Conservation (phyloP, 805 yeast genomes). For the Nakazawaea populi region DNA sequence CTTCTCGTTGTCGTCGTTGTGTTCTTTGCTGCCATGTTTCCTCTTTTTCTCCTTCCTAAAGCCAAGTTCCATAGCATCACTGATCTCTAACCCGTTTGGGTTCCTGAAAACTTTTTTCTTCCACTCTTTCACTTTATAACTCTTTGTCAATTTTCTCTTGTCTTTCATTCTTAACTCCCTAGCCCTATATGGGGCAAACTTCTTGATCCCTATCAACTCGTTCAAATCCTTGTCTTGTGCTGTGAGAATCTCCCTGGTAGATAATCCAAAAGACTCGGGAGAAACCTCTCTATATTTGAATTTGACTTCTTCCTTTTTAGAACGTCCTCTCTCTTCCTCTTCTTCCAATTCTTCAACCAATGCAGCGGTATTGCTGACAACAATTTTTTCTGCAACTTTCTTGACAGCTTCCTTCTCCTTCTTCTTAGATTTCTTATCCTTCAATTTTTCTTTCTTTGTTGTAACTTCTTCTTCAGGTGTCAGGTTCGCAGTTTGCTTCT, state of each 20-base stretch:
- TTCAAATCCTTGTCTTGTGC: conserved; percentile 88
- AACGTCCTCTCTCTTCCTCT: conserved; percentile 54
- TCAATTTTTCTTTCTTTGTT: conserved; percentile 50
- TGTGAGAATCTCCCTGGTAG: conserved; percentile 77
- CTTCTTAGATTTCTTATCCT: conserved; percentile 47
- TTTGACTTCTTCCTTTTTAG: conserved; percentile 38
- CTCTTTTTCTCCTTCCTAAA: conserved; percentile 19
- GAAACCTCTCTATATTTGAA: conserved; percentile 93
- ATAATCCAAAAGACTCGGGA: conserved; percentile 86
- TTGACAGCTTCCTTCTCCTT: conserved; percentile 56
- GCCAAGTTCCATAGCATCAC: conserved; percentile 26
- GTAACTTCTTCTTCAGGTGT: conserved; percentile 25
- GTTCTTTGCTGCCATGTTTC: conserved; percentile 20
- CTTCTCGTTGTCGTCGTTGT: conserved; percentile 20
- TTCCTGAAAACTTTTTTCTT: conserved; percentile 71
- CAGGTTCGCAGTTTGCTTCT: background rate
- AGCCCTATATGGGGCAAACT: conserved; percentile 88
- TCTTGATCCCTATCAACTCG: conserved; percentile 80
- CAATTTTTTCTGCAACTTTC: conserved; percentile 68
- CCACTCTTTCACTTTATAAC: conserved; percentile 84
- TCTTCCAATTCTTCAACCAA: conserved; percentile 65
- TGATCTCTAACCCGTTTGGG: conserved; percentile 41
- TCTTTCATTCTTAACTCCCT: conserved; percentile 69
- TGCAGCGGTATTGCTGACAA: conserved; percentile 65
- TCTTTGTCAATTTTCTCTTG: conserved; percentile 77